phyloP scores from a whole-genome alignment of 495 filamentous ascomycete genomes.

The Lindgomyces ingoldianus region DNA sequence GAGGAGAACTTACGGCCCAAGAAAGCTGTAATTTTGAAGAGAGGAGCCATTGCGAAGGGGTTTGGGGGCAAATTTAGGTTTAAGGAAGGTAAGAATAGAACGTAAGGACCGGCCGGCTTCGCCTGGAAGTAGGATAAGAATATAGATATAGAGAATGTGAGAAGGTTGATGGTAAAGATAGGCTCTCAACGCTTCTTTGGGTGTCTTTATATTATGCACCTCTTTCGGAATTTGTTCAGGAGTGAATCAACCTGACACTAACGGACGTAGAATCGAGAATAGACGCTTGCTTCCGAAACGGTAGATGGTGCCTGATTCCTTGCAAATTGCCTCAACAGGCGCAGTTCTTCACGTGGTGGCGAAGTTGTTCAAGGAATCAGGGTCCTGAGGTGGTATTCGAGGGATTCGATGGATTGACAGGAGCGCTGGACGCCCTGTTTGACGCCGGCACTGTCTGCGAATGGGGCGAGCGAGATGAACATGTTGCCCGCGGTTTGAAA shows the following conservation, averaged over 20 bases:
- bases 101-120: constrained; percentile 33
- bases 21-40: constrained; percentile 24
- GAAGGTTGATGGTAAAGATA: constrained; percentile 16
- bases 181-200: neutral
- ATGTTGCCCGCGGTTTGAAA: constrained; percentile 15
- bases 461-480: constrained; percentile 16
- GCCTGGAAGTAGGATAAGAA: constrained; percentile 21
- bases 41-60: constrained; percentile 25
- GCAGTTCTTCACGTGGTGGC: constrained; percentile 5
- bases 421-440: neutral
- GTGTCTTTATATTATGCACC: constrained; percentile 17
- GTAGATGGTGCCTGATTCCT: constrained; percentile 1
- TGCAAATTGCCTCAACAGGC: constrained; percentile 6
- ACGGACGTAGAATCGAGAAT: constrained; percentile 2
- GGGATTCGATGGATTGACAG: constrained; percentile 1
- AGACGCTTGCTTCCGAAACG: constrained; percentile 27
- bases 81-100: constrained; percentile 11
- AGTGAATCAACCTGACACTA: constrained; percentile 24
- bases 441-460: constrained; percentile 16
- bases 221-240: constrained; percentile 1
- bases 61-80: neutral
- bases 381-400: neutral
- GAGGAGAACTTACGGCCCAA: constrained; percentile 14
- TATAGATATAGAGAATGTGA: constrained; percentile 3
- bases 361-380: neutral